Conservation (phyloP, 768 basidiomycete genomes). For the Tulasnella sp. region DNA sequence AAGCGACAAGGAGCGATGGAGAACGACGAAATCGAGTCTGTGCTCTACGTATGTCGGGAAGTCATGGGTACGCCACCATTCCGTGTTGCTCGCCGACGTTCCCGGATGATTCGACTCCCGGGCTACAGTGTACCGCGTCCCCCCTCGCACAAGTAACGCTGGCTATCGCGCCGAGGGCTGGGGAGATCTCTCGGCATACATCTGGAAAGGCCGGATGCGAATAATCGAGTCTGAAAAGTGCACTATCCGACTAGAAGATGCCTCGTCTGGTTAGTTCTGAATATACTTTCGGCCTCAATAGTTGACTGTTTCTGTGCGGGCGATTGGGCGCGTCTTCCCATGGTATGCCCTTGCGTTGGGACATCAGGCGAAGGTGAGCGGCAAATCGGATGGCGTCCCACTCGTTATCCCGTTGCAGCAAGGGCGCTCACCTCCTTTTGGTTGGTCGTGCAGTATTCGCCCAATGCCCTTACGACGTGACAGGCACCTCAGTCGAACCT, state of each 20-base stretch:
- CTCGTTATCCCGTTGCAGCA: conserved; percentile 6
- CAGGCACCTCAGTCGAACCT: conserved; percentile 80
- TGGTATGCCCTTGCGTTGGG: background rate
- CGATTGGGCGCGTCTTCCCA: too few relatives aligned
- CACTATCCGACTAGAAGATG: conserved; percentile 67
- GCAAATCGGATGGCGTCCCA: conserved; percentile 16
- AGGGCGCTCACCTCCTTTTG: background rate
- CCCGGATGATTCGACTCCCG: conserved; percentile 8
- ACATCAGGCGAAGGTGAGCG: conserved; percentile 55
- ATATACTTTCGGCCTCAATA: background rate
- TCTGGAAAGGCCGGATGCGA: conserved; percentile 88
- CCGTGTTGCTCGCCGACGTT: too few relatives aligned
- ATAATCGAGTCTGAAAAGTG: conserved; percentile 66
- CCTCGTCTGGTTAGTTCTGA: conserved; percentile 52
- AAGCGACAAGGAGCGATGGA: conserved; percentile 25
- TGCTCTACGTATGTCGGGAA: conserved; percentile 82
- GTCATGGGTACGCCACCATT: conserved; percentile 56
- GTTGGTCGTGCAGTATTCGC: conserved; percentile 71
- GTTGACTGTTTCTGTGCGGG: background rate
- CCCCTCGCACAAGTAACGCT: conserved; percentile 71
- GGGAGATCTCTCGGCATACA: conserved; percentile 68
- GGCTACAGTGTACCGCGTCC: conserved; percentile 74
- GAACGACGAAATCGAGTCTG: conserved; percentile 71
- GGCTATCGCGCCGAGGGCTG: conserved; percentile 88
- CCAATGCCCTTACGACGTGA: conserved; percentile 64